Conservation (phyloP, 352 stramenopile species). For the Phytopythium ostracodes region DNA sequence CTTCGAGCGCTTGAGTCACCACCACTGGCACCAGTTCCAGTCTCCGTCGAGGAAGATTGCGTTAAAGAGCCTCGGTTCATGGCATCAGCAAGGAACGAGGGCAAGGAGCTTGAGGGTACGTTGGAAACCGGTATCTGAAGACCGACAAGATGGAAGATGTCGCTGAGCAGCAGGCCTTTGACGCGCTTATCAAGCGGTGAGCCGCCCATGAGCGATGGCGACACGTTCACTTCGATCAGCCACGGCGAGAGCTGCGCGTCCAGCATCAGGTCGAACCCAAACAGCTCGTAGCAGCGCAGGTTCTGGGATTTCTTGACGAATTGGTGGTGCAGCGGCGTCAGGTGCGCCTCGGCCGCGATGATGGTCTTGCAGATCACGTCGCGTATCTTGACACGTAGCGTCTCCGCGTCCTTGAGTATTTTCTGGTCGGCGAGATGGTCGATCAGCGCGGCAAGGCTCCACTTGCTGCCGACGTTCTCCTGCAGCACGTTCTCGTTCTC, state of each 20-base stretch:
- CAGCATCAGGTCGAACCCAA: slow-evolving; percentile 76
- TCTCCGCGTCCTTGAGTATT: slow-evolving; percentile 28
- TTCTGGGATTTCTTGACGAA: slow-evolving; percentile 38
- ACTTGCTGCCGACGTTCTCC: slow-evolving; percentile 60
- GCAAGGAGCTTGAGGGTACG: slow-evolving; percentile 23
- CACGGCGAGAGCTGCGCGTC: slow-evolving; percentile 51
- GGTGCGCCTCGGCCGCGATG: slow-evolving; percentile 61
- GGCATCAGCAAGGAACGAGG: slow-evolving; percentile 9
- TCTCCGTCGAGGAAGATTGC: not conserved
- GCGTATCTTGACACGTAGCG: slow-evolving; percentile 35
- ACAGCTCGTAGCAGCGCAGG: slow-evolving; percentile 55
- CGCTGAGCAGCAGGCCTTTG: slow-evolving; percentile 73
- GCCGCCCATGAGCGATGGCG: slow-evolving; percentile 73
- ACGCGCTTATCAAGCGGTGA: slow-evolving; percentile 68
- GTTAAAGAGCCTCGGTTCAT: not conserved
- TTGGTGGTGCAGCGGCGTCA: slow-evolving; percentile 55
- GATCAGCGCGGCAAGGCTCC: slow-evolving; percentile 56
- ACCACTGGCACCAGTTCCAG: not conserved
- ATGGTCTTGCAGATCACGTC: slow-evolving; percentile 66
- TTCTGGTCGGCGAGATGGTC: slow-evolving; percentile 28
- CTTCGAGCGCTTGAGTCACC: not conserved
- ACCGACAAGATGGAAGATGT: slow-evolving; percentile 79
- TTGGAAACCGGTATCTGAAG: slow-evolving; percentile 35
- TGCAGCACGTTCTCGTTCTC: slow-evolving; percentile 41
- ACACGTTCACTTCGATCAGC: slow-evolving; percentile 79